Conservation (phyloP, 31 red algal species). For the Bonnemaisonia californica region DNA sequence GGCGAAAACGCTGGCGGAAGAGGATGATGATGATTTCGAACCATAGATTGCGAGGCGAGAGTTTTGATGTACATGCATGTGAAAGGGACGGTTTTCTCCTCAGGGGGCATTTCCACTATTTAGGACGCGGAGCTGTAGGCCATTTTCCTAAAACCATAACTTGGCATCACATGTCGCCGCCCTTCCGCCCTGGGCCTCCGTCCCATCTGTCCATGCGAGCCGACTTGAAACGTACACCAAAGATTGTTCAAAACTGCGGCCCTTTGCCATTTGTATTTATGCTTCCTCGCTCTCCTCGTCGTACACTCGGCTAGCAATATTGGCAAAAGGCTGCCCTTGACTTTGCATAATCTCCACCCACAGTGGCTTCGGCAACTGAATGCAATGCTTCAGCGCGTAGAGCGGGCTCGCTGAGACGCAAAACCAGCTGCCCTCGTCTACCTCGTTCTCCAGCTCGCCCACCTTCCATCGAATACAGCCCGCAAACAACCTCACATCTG, state of each 20-base stretch:
- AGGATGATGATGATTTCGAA: conserved; percentile 85
- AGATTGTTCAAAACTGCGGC: neutral
- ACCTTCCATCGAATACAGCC: conserved; percentile 56
- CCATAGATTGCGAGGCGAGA: conserved; percentile 36
- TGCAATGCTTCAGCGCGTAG: conserved; percentile 55
- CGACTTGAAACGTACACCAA: too few species aligned
- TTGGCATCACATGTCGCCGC: too few species aligned
- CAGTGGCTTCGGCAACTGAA: conserved; percentile 56
- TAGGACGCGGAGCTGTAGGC: neutral
- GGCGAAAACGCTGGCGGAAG: conserved; percentile 84
- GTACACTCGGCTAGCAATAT: conserved; percentile 44
- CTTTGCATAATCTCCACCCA: conserved; percentile 63
- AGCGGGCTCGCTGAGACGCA: conserved; percentile 48
- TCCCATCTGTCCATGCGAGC: too few species aligned
- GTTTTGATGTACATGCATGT: conserved; percentile 26
- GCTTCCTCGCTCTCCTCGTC: conserved; percentile 21
- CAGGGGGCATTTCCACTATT: neutral
- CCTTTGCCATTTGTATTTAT: too few species aligned
- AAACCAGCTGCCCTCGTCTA: conserved; percentile 60
- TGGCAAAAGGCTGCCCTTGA: conserved; percentile 40
- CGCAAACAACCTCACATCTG: conserved; percentile 50
- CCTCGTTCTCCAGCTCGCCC: conserved; percentile 54
- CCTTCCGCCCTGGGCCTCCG: too few species aligned
- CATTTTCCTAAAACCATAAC: neutral
- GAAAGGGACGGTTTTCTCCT: neutral